These are phyloP conservation scores for Paulownia fortunei DNA, from an alignment of 257 asterid species.

Conservation along the genomic window DNA sequence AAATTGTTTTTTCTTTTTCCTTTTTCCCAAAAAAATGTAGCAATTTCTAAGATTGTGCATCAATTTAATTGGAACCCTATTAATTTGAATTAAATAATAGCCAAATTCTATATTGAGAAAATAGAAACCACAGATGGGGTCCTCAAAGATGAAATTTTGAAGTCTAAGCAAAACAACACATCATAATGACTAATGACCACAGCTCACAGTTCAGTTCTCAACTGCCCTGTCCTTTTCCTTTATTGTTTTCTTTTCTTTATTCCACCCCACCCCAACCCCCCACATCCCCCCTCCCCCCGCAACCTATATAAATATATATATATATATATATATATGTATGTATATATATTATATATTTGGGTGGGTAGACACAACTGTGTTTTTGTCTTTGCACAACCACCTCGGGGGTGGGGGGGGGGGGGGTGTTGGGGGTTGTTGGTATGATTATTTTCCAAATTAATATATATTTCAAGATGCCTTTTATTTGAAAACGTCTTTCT, in stretches of 20 bases:
- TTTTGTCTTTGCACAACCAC: no score
- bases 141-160: constrained; percentile 14
- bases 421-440: no score
- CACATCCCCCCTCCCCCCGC: background rate
- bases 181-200: constrained; percentile 27
- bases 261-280: background rate
- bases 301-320: background rate
- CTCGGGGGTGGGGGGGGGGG: no score
- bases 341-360: background rate
- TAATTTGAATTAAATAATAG: background rate
- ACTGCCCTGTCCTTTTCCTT: constrained; percentile 25
- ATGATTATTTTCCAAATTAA: background rate
- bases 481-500: background rate
- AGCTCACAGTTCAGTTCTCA: constrained; percentile 34
- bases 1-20: background rate
- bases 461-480: background rate
- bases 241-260: constrained; percentile 19
- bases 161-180: constrained; percentile 31
- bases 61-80: background rate
- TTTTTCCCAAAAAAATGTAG: background rate
- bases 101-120: background rate
- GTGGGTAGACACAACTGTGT: background rate
- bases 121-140: background rate
- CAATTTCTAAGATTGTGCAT: background rate
- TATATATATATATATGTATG: background rate